phyloP scores from a whole-genome alignment of 345 rosid species.

The Euphorbia peplus region DNA sequence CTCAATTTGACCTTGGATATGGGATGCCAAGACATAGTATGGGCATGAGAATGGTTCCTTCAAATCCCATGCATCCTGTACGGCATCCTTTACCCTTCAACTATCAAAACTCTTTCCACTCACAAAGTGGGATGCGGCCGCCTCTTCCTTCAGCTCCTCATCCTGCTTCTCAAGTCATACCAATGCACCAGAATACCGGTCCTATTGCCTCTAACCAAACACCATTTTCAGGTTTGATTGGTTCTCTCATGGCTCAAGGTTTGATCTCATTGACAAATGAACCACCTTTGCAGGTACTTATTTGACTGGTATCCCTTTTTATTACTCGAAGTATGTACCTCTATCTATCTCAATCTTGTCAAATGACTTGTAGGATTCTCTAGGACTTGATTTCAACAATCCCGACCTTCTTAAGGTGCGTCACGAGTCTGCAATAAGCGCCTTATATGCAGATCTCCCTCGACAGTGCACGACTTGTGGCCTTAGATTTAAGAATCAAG shows the following conservation, averaged over 20 bases:
- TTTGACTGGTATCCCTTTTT: constrained; percentile 15
- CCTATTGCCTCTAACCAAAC: constrained; percentile 46
- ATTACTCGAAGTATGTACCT: no score
- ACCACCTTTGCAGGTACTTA: constrained; percentile 66
- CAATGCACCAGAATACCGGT: constrained; percentile 43
- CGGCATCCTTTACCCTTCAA: constrained; percentile 45
- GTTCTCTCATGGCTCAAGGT: constrained; percentile 89
- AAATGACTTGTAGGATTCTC: constrained; percentile 50
- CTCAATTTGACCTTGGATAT: constrained; percentile 46
- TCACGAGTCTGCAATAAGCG: constrained; percentile 71
- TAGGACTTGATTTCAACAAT: constrained; percentile 77
- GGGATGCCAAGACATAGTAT: constrained; percentile 40
- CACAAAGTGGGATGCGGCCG: constrained; percentile 46
- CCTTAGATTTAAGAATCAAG: constrained; percentile 86
- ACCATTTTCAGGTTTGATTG: constrained; percentile 76
- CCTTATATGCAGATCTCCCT: constrained; percentile 81
- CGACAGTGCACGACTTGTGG: constrained; percentile 99
- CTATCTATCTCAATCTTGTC: constrained; percentile 34
- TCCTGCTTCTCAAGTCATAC: constrained; percentile 41
- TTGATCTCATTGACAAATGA: constrained; percentile 68
- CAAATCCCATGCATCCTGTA: constrained; percentile 29
- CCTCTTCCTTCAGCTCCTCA: constrained; percentile 58
- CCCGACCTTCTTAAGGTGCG: constrained; percentile 79
- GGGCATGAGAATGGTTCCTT: constrained; percentile 27
- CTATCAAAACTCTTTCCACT: constrained; percentile 34